These are phyloP conservation scores for Rhodofomes roseus DNA, from an alignment of 1,284 basidiomycete species.

Conservation along the genomic window DNA sequence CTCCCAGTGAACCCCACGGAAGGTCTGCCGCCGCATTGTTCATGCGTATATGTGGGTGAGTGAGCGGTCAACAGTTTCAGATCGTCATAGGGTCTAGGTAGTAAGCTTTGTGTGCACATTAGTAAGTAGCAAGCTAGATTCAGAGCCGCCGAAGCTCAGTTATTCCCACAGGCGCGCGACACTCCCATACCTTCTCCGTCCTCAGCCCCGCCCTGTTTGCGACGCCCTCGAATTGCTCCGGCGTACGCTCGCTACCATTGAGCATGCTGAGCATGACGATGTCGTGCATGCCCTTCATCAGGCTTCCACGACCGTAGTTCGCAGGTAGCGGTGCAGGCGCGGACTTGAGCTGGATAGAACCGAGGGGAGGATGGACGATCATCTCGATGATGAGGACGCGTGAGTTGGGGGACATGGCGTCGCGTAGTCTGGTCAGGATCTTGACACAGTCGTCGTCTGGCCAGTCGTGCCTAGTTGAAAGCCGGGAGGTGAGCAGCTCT, in stretches of 20 bases:
- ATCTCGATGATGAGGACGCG: slow-evolving; percentile 9
- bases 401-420: slow-evolving; percentile 4
- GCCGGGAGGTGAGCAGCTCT: too few species aligned
- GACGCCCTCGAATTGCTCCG: neutral
- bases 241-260: slow-evolving; percentile 10
- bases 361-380: slow-evolving; percentile 6
- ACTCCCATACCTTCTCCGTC: slow-evolving; percentile 8
- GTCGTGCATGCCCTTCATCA: slow-evolving; percentile 2
- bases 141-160: slow-evolving; percentile 3
- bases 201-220: slow-evolving; percentile 4
- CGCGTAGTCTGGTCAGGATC: slow-evolving; percentile 7
- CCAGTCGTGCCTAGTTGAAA: slow-evolving; percentile 14
- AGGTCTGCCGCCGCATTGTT: too few species aligned
- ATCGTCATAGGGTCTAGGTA: too few species aligned
- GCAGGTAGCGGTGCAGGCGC: slow-evolving; percentile 11
- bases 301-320: slow-evolving; percentile 8
- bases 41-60: neutral
- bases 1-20: slow-evolving; percentile 12
- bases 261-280: slow-evolving; percentile 8
- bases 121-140: too few species aligned
- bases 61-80: neutral
- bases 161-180: neutral
- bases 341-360: neutral
- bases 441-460: slow-evolving; percentile 9
- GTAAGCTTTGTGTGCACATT: too few species aligned